Percentiles rank a stretch among this genome's conserved stretches.
Evolutionary conservation across 306 rosid genomes (phyloP).

Genomic region (Psophocarpus tetragonolobus): DNA sequence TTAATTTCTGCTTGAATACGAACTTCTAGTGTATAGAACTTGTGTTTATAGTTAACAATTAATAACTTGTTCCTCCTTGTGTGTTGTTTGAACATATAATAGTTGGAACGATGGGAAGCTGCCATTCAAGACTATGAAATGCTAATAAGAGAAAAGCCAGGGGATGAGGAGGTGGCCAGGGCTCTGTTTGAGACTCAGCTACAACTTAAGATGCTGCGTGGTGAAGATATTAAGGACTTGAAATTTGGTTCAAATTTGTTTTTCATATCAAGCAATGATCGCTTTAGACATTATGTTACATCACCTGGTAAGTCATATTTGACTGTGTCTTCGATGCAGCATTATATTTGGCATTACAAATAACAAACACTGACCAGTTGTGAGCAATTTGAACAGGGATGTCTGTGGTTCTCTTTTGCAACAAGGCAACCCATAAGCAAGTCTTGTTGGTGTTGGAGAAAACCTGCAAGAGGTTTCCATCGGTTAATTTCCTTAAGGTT

Average conservation of each 20-base stretch:
- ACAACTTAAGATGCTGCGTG: constrained; percentile 65
- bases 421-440: constrained; percentile 60
- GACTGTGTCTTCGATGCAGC: neutral
- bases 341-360: neutral
- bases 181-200: constrained; percentile 81
- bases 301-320: constrained; percentile 63
- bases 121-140: constrained; percentile 86
- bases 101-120: constrained; percentile 94
- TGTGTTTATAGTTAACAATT: neutral
- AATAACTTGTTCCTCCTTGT: neutral
- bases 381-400: constrained; percentile 55
- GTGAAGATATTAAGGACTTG: constrained; percentile 71
- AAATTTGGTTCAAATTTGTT: constrained; percentile 86
- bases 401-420: constrained; percentile 88
- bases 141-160: constrained; percentile 81
- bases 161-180: constrained; percentile 83
- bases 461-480: constrained; percentile 83
- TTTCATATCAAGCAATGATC: constrained; percentile 70
- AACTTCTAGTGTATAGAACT: neutral
- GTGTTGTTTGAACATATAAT: constrained; percentile 15
- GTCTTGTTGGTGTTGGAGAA: constrained; percentile 67
- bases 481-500: constrained; percentile 92
- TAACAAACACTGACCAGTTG: neutral
- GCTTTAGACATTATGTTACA: constrained; percentile 79
- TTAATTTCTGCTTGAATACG: constrained; percentile 1